These are phyloP conservation scores for Cladobotryum protrusum DNA, from an alignment of 2,329 filamentous ascomycete species.

Conservation along the genomic window DNA sequence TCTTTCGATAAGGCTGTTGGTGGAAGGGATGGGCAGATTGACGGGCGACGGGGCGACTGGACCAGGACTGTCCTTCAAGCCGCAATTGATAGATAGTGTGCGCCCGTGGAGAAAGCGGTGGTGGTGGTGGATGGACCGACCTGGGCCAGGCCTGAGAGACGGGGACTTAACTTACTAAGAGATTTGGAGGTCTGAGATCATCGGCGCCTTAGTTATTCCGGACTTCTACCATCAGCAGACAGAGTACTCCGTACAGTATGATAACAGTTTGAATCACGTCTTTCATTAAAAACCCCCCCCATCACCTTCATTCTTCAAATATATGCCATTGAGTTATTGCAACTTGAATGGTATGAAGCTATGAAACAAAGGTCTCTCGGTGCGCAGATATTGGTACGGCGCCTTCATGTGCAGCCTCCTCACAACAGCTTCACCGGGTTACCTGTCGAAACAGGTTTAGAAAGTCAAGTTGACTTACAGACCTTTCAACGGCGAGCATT, in stretches of 20 bases:
- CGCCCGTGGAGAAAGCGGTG: background rate
- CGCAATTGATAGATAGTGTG: slow-evolving; percentile 6
- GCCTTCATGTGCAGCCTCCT: background rate
- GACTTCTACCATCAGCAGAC: slow-evolving; percentile 13
- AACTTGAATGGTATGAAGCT: background rate
- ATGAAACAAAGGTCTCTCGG: background rate
- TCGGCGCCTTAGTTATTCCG: slow-evolving; percentile 21
- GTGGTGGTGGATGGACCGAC: slow-evolving; percentile 2
- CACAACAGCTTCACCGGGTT: background rate
- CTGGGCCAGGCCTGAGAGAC: background rate
- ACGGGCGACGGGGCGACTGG: background rate
- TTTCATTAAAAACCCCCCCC: too few species aligned
- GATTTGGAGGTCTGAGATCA: background rate
- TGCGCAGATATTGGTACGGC: background rate
- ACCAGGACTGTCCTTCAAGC: slow-evolving; percentile 1
- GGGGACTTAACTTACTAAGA: background rate
- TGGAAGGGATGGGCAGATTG: too few species aligned
- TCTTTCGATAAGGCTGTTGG: slow-evolving; percentile 7
- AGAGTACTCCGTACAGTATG: too few species aligned
- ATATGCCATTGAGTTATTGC: background rate
- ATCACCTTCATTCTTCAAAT: background rate
- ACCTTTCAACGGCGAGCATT: slow-evolving; percentile 51
- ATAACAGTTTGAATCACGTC: too few species aligned
- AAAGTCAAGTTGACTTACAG: slow-evolving; percentile 23
- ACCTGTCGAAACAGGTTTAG: slow-evolving; percentile 4